These are phyloP conservation scores for Chaetomium strumarium DNA, from an alignment of 2,329 filamentous ascomycete species.

Conservation along the genomic window DNA sequence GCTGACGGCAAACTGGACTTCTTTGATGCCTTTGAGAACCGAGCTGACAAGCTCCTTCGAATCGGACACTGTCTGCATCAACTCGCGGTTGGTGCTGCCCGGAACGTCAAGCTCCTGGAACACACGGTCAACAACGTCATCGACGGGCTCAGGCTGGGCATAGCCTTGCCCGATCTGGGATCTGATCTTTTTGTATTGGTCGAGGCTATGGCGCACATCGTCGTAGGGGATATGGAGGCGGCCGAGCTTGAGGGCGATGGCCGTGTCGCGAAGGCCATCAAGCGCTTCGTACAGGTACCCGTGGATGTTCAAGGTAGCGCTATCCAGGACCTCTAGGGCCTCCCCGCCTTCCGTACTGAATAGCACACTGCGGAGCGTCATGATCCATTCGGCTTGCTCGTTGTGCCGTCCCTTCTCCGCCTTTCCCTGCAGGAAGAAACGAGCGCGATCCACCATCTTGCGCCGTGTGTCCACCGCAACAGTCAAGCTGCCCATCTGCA, in stretches of 20 bases:
- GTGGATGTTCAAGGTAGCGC: conserved; percentile 82
- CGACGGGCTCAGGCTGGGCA: conserved; percentile 41
- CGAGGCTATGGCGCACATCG: conserved; percentile 62
- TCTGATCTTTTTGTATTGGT: conserved; percentile 47
- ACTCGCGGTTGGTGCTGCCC: conserved; percentile 57
- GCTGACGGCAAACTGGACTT: conserved; percentile 91
- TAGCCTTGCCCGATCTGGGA: conserved; percentile 30
- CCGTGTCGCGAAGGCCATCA: conserved; percentile 83
- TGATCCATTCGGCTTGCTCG: conserved; percentile 88
- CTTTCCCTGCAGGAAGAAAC: conserved; percentile 77
- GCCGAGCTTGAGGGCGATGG: conserved; percentile 84
- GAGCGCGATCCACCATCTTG: conserved; percentile 85
- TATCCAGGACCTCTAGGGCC: conserved; percentile 81
- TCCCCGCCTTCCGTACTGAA: conserved; percentile 83
- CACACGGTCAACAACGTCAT: conserved; percentile 65
- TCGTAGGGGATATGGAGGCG: conserved; percentile 87
- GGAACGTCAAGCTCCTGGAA: conserved; percentile 67
- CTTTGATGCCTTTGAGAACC: conserved; percentile 85
- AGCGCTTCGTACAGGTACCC: conserved; percentile 80
- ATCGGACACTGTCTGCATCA: conserved; percentile 81
- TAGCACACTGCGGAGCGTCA: conserved; percentile 76
- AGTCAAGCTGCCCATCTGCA: conserved; percentile 80
- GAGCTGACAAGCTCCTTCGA: conserved; percentile 90
- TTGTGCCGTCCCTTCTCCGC: conserved; percentile 53
- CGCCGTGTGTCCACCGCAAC: conserved; percentile 84